Percentiles rank a stretch among this genome's conserved stretches.
phyloP scores from a whole-genome alignment of 768 basidiomycete genomes.

The Melanogaster broomeanus region DNA sequence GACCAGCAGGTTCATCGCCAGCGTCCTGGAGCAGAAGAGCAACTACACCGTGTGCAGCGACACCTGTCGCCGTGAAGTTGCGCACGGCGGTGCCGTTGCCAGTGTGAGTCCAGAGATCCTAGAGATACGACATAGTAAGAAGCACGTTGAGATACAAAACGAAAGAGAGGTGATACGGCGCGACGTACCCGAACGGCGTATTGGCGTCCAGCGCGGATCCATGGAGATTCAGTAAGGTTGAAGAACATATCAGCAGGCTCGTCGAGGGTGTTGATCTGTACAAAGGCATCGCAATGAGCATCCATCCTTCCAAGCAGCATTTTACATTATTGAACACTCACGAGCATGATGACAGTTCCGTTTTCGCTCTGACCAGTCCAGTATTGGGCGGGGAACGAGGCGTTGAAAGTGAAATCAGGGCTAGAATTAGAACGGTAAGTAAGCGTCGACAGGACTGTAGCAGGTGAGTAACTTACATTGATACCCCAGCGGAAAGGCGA shows the following conservation, averaged over 20 bases:
- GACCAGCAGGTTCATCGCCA: conserved; percentile 64
- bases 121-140: neutral
- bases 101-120: conserved; percentile 77
- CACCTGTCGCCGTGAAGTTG: conserved; percentile 45
- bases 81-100: conserved; percentile 66
- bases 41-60: conserved; percentile 66
- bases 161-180: neutral
- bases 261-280: conserved; percentile 57
- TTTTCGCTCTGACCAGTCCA: conserved; percentile 68
- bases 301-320: neutral
- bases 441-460: neutral
- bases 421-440: conserved; percentile 21
- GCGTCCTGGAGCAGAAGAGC: conserved; percentile 65
- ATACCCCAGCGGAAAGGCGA: conserved; percentile 70
- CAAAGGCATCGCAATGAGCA: neutral
- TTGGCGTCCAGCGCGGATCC: conserved; percentile 65
- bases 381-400: conserved; percentile 59
- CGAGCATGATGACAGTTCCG: conserved; percentile 68
- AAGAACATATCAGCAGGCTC: conserved; percentile 58
- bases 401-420: conserved; percentile 37
- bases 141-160: neutral
- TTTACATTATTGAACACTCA: conserved; percentile 24
- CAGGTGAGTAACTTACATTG: conserved; percentile 43
- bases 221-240: conserved; percentile 66
- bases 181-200: conserved; percentile 58